Percentiles rank a stretch among this genome's conserved stretches.
Conservation (phyloP, 2,329 filamentous ascomycete genomes). For the Aplosporella prunicola region DNA sequence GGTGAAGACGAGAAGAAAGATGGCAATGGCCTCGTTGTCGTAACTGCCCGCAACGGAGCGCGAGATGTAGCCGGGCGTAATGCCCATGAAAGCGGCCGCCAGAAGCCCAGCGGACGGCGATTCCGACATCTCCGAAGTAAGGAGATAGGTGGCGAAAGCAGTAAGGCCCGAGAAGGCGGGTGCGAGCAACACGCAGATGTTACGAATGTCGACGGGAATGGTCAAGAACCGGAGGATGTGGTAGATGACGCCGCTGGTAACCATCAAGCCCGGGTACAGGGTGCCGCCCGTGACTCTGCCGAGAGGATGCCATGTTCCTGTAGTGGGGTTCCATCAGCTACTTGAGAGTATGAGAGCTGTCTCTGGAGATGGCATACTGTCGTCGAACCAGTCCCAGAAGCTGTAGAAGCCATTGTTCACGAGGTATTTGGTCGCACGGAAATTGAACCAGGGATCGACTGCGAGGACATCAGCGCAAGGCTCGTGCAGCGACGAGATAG, state of each 20-base stretch:
- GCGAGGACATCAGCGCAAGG: slow-evolving; percentile 18
- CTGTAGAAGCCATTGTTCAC: slow-evolving; percentile 95
- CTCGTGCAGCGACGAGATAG: background rate
- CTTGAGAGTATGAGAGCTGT: too few relatives aligned
- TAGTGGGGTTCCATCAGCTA: slow-evolving; percentile 5
- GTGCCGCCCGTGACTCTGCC: slow-evolving; percentile 97
- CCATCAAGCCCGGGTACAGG: slow-evolving; percentile 98
- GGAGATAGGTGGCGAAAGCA: slow-evolving; percentile 82
- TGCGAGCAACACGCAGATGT: slow-evolving; percentile 94
- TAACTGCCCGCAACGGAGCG: slow-evolving; percentile 96
- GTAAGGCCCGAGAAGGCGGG: slow-evolving; percentile 92
- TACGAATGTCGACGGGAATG: slow-evolving; percentile 93
- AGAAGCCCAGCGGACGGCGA: slow-evolving; percentile 90
- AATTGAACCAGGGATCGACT: slow-evolving; percentile 99
- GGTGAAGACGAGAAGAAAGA: slow-evolving; percentile 96
- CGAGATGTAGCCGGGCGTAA: slow-evolving; percentile 94
- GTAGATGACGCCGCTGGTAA: slow-evolving; percentile 95
- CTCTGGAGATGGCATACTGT: slow-evolving; percentile 50
- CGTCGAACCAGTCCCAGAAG: slow-evolving; percentile 99
- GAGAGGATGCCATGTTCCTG: slow-evolving; percentile 94
- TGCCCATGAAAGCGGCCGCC: slow-evolving; percentile 93
- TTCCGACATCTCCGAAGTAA: slow-evolving; percentile 96
- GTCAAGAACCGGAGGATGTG: slow-evolving; percentile 81
- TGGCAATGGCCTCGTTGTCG: slow-evolving; percentile 98
- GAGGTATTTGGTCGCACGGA: slow-evolving; percentile 94